phyloP scores from a whole-genome alignment of 768 basidiomycete species.

The Mrakia gelida region DNA sequence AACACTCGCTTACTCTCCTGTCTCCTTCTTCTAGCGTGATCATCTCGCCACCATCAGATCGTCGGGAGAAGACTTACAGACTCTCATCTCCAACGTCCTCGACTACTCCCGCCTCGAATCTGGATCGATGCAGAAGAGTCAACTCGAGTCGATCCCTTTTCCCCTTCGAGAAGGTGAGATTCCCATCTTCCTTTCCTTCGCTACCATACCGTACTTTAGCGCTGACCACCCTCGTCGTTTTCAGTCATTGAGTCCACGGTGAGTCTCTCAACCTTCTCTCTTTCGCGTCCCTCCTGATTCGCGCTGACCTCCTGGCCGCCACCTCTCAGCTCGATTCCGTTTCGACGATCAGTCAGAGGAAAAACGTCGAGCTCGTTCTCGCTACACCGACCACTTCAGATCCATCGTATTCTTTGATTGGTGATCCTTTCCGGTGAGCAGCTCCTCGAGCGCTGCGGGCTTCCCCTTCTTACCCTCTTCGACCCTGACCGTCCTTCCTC shows the following conservation, averaged over 20 bases:
- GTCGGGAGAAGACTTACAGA: conserved; percentile 13
- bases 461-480: no score
- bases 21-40: neutral
- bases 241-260: neutral
- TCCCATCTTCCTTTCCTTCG: neutral
- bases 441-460: no score
- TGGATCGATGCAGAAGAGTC: conserved; percentile 7
- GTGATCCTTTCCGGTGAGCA: conserved; percentile 12
- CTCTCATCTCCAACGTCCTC: neutral
- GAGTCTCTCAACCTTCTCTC: no score
- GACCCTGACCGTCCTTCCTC: no score
- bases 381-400: neutral
- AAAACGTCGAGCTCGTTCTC: conserved; percentile 1
- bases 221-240: no score
- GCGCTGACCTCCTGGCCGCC: no score
- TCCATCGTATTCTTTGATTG: neutral
- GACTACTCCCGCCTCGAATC: neutral
- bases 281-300: no score
- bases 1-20: no score
- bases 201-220: no score
- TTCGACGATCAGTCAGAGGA: neutral
- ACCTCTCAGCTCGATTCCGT: neutral
- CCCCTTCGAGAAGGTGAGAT: conserved; percentile 1
- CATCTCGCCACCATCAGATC: conserved; percentile 21
- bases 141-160: neutral